Evolutionary conservation across 140 eudicot species (phyloP).

Genomic region (Senecio squalidus): DNA sequence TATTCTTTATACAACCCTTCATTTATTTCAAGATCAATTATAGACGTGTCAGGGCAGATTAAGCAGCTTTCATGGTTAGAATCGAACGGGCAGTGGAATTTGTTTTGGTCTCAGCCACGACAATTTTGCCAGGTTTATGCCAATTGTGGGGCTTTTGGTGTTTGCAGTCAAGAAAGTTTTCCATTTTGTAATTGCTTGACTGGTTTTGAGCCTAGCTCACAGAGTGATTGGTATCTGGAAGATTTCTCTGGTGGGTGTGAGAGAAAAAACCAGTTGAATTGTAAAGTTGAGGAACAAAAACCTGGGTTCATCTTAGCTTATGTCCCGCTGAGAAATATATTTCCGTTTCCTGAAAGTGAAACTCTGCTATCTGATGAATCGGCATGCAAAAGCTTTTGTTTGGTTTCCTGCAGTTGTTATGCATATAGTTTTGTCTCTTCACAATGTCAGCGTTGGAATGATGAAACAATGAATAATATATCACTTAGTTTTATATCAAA

Average conservation of each 20-base stretch:
- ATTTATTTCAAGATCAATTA: slow-evolving; percentile 26
- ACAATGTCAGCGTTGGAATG: not conserved
- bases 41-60: slow-evolving; percentile 49
- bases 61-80: not conserved
- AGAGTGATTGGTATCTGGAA: slow-evolving; percentile 25
- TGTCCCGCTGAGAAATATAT: not conserved
- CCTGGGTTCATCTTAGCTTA: slow-evolving; percentile 21
- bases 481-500: not conserved
- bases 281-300: slow-evolving; percentile 8
- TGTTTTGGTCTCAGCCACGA: not conserved
- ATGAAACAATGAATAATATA: not conserved
- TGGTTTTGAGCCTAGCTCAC: slow-evolving; percentile 32
- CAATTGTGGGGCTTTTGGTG: slow-evolving; percentile 24
- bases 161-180: slow-evolving; percentile 16
- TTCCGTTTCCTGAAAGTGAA: not conserved
- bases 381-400: not conserved
- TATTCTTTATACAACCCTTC: slow-evolving; percentile 25
- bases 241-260: slow-evolving; percentile 60
- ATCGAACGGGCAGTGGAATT: slow-evolving; percentile 1
- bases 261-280: slow-evolving; percentile 31
- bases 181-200: slow-evolving; percentile 47
- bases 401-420: not conserved
- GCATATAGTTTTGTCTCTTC: not conserved
- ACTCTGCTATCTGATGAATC: not conserved
- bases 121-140: not conserved